Percentiles rank a stretch among this genome's conserved stretches.
These are phyloP conservation scores for Ustilago lituana DNA, from an alignment of 1,284 basidiomycete species.

Conservation along the genomic window DNA sequence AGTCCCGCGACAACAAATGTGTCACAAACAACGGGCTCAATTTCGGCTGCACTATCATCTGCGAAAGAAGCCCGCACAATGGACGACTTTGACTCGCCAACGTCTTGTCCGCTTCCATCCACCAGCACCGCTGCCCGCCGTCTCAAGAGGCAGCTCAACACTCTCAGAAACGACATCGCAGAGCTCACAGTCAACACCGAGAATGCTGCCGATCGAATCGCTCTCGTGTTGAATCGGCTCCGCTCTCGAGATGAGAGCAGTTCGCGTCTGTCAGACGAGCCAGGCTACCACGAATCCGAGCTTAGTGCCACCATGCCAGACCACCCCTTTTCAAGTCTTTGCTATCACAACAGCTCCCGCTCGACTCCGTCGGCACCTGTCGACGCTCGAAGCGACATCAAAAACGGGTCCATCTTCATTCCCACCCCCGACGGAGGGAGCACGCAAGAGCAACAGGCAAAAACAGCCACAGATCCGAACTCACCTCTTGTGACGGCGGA, in stretches of 20 bases:
- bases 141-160: neutral
- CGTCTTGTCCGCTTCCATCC: constrained; percentile 9
- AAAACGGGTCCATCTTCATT: too few species aligned
- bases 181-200: constrained; percentile 7
- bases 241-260: neutral
- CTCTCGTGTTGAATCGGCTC: neutral
- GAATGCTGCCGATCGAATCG: constrained; percentile 14
- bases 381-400: too few species aligned
- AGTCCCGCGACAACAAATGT: too few species aligned
- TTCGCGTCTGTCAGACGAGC: neutral
- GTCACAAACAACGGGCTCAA: too few species aligned
- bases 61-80: too few species aligned
- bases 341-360: neutral
- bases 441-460: too few species aligned
- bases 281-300: constrained; percentile 1
- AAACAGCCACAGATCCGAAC: neutral
- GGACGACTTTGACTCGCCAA: neutral
- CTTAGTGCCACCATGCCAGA: constrained; percentile 1
- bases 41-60: too few species aligned
- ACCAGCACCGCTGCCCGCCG: neutral
- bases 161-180: constrained; percentile 4
- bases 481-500: neutral
- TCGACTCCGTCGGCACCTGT: neutral
- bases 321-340: constrained; percentile 8
- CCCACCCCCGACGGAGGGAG: too few species aligned